Base-by-base conservation (phyloP, 345 rosid genomes). In the Toxicodendron radicans region DNA sequence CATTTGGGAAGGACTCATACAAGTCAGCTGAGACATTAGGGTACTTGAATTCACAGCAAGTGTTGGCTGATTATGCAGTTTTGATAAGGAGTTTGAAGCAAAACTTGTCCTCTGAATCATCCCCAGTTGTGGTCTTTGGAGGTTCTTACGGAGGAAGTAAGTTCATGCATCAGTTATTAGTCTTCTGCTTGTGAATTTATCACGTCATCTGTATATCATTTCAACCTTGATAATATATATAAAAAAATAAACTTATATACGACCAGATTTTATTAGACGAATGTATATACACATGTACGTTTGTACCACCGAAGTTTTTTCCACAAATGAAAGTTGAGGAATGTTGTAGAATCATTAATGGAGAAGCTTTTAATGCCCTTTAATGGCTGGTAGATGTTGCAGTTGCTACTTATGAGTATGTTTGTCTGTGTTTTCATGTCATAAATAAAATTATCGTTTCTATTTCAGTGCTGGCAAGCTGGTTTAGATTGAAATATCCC, bases 121-220 rank as follows among this genome's bases (percentile, higher is more conserved):
- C 97, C 3, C 92, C 97, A 12, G 94, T 90, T 20, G 87, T 92
- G 67, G 92, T 87, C 84, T 89, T 92, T 68, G 97, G 97, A 70
- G 97, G 91, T 51, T 92, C 97, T 66, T 92, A 90, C 80, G 97
- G 97, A 79, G 97, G 96, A 88, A 90, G 97, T 89, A 82, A 82
- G 81, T 60, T 30, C 24, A 32, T 54, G 17, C 32, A 4, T 18
- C 24, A 33, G 69, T 14, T 21, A 59, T 56, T 43, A n/a, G 17
- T 61, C 20, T 33, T 27, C 2, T 27, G 2, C 30, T 27, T 27
- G 2, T 27, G 30, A 27, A 27, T 27, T 27, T 27, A 27, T 27
- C 30, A 27, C 30, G 2, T 27, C 30, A 27, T 27, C 30, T 27
- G 30, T 27, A 27, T 27, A 27, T 27, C 2, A 27, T 27, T 27